Base-by-base conservation (phyloP, 1,139 yeast genomes). In the Barnettozyma hawaiiensis region DNA sequence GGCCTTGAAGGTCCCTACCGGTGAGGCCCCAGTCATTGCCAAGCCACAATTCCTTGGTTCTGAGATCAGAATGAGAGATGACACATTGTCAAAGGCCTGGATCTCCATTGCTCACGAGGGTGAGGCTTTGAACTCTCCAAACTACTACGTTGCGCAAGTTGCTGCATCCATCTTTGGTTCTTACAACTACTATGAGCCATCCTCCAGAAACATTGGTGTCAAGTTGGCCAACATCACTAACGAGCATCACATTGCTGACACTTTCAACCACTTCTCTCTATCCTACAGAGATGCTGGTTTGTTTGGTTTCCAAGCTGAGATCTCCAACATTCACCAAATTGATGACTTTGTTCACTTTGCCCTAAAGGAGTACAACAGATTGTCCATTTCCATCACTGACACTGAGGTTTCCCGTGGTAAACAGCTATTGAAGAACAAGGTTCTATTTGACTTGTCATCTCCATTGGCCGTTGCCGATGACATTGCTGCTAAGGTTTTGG, bases 61-160 rank as follows among this genome's bases (percentile, higher is more conserved):
- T 42, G 94, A 85, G 65, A 80, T 83, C 54, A 80, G 89, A 75
- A 70, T 83, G 72, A 82, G 95, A 78, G 95, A 85, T 62, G 95
- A 85, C 66, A 84, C 89, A 55, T 64, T 81, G 63, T 86, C 90
- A 62, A 76, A 78, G 64, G 92, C 92, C 47, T 81, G 82, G 73
- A 71, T 83, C 55, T 68, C 89, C 46, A 71, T 85, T 55, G 87
- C 86, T 47, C 90, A 74, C 47, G 73, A 77, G 59, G 87, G 87
- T 69, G 90, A 82, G 66, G 70, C 81, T 39, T 49, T 73, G 39
- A 61, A 60, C 50, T 78, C 90, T 44, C 79, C 83, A 53, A 75
- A 81, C 58, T 81, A 72, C 69, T 75, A 74, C 65, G 75, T 77
- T 48, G 81, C 90, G 51, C 68, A 81, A 67, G 87, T 84, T 54